Conservation (phyloP, 2,329 filamentous ascomycete genomes). For the Alternaria gansuensis region DNA sequence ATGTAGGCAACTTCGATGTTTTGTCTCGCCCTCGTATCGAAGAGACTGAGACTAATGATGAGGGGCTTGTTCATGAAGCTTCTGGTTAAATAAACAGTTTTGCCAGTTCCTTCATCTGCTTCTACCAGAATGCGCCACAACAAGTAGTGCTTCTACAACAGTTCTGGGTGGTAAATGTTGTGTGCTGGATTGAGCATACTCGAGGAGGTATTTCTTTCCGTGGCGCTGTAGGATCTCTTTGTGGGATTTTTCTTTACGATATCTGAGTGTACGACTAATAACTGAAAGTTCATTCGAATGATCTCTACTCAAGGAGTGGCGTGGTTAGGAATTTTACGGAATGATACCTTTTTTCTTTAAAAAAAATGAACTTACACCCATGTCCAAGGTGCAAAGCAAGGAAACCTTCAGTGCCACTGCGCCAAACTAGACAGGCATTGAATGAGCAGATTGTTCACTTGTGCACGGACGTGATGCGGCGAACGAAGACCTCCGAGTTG, state of each 20-base stretch:
- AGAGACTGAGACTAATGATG: slow-evolving; percentile 41
- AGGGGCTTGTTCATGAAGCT: slow-evolving; percentile 47
- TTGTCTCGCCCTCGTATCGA: slow-evolving; percentile 40
- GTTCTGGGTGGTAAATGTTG: background rate
- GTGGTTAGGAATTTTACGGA: slow-evolving; percentile 18
- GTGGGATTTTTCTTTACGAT: slow-evolving; percentile 9
- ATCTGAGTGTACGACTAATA: slow-evolving; percentile 33
- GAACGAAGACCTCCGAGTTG: slow-evolving; percentile 28
- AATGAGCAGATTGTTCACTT: slow-evolving; percentile 1
- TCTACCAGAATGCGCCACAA: background rate
- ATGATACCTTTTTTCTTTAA: slow-evolving; percentile 29
- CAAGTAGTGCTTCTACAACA: background rate
- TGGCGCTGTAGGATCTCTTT: slow-evolving; percentile 20
- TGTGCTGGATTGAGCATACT: background rate
- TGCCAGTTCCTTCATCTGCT: background rate
- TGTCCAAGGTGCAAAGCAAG: no score
- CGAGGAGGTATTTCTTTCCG: slow-evolving; percentile 3
- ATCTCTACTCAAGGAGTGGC: slow-evolving; percentile 43
- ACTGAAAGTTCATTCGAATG: slow-evolving; percentile 34
- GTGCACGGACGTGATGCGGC: slow-evolving; percentile 26
- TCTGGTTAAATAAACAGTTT: slow-evolving; percentile 26
- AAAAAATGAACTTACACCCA: background rate
- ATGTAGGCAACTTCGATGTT: slow-evolving; percentile 49
- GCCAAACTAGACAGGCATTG: background rate
- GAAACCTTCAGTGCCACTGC: no score